Evolutionary conservation across 2,329 filamentous ascomycete species (phyloP).

Genomic region (Lasiodiplodia sp.): DNA sequence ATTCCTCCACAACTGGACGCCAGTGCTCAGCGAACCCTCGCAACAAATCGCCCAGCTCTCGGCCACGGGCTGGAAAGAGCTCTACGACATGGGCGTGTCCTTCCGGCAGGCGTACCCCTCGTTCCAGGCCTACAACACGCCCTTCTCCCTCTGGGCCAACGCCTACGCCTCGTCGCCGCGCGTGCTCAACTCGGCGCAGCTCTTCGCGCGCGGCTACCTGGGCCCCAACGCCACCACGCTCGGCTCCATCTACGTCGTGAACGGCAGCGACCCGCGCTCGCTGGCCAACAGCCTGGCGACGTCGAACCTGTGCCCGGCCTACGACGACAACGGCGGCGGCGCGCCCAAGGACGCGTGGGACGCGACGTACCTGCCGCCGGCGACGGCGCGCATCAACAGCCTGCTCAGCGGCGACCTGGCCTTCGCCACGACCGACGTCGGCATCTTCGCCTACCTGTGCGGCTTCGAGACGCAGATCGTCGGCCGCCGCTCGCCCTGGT

Average conservation of each 20-base stretch:
- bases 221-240: constrained; percentile 62
- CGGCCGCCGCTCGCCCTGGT: constrained; percentile 66
- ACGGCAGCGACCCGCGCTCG: constrained; percentile 60
- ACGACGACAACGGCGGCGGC: constrained; percentile 62
- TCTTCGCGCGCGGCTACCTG: constrained; percentile 68
- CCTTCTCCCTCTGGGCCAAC: constrained; percentile 70
- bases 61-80: constrained; percentile 69
- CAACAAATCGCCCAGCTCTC: constrained; percentile 67
- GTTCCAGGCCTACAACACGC: constrained; percentile 57
- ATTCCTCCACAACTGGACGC: constrained; percentile 67
- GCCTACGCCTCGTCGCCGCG: constrained; percentile 63
- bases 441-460: constrained; percentile 72
- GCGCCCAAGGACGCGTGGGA: constrained; percentile 58
- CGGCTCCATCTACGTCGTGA: constrained; percentile 66
- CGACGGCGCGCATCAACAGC: constrained; percentile 62
- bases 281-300: constrained; percentile 66
- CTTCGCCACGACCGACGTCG: constrained; percentile 62
- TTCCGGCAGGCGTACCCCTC: constrained; percentile 55
- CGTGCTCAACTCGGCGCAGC: constrained; percentile 67
- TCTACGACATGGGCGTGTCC: constrained; percentile 63
- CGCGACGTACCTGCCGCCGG: constrained; percentile 60
- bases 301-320: constrained; percentile 69
- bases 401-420: constrained; percentile 57
- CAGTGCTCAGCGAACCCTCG: constrained; percentile 62
- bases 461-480: constrained; percentile 75